Evolutionary conservation across 257 asterid species (phyloP).

Genomic region (Gentiana straminea): DNA sequence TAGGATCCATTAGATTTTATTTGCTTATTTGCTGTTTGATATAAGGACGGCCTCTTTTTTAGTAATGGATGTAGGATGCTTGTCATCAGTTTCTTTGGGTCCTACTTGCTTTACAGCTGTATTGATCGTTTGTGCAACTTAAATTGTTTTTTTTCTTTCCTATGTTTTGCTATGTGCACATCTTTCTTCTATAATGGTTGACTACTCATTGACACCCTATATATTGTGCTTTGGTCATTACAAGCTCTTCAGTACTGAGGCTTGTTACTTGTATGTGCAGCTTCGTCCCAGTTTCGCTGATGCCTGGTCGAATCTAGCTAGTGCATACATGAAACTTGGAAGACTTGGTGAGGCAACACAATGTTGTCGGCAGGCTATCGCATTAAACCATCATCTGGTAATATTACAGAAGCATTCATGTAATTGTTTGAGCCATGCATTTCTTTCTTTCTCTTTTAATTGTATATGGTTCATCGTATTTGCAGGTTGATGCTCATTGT

Average conservation of each 20-base stretch:
- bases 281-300: slow-evolving; percentile 99
- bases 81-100: no score
- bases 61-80: no score
- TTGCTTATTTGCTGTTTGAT: no score
- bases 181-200: no score
- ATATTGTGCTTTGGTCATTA: neutral
- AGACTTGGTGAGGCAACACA: slow-evolving; percentile 92
- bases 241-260: neutral
- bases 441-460: neutral
- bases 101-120: no score
- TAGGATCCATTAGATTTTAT: no score
- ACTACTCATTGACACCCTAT: neutral
- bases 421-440: neutral
- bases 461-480: slow-evolving; percentile 7
- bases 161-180: no score
- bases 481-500: slow-evolving; percentile 98
- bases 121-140: no score
- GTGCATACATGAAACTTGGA: slow-evolving; percentile 97
- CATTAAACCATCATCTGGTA: slow-evolving; percentile 85
- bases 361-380: slow-evolving; percentile 99
- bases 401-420: neutral
- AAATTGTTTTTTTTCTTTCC: no score
- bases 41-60: no score
- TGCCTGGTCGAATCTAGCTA: slow-evolving; percentile 98
- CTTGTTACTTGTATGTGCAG: slow-evolving; percentile 30